Evolutionary conservation across 2,329 filamentous ascomycete genomes (phyloP).

Genomic region (Microcyclospora pomicola): DNA sequence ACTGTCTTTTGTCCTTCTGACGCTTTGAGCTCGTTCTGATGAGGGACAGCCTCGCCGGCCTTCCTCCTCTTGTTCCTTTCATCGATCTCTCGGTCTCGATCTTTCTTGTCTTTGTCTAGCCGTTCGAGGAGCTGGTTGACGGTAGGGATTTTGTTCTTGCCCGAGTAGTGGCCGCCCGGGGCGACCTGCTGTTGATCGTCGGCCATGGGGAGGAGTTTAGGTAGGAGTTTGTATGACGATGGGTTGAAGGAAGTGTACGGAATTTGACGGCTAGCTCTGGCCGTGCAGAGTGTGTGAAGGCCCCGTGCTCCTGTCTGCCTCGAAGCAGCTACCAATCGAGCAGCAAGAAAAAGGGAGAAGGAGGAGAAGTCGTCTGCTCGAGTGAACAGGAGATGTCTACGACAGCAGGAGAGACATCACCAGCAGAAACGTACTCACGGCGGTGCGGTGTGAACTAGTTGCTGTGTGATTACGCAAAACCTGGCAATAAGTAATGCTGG

Average conservation of each 20-base stretch:
- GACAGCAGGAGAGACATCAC: no score
- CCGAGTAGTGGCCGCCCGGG: conserved; percentile 63
- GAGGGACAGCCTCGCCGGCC: conserved; percentile 33
- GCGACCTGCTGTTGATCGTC: conserved; percentile 32
- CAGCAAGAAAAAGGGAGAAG: no score
- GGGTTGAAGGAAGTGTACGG: no score
- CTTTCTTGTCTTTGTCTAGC: conserved; percentile 65
- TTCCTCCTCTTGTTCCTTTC: conserved; percentile 60
- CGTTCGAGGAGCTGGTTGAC: conserved; percentile 70
- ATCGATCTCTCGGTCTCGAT: conserved; percentile 60
- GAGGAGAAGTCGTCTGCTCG: no score
- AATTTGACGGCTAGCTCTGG: no score
- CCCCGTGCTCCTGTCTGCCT: no score
- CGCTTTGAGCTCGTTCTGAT: conserved; percentile 33
- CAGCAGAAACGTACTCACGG: no score
- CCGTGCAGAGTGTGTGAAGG: no score
- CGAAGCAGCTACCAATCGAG: no score
- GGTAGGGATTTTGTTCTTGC: conserved; percentile 70
- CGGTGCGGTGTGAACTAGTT: neutral
- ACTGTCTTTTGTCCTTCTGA: conserved; percentile 45
- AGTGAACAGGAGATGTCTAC: no score
- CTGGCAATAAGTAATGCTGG: neutral
- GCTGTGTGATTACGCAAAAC: neutral
- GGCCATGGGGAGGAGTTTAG: conserved; percentile 24
- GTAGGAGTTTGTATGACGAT: no score